Evolutionary conservation across 2,329 filamentous ascomycete species (phyloP), one percentile per base, ranked within the genome.

Genomic region (Aspergillus tanneri): DNA sequence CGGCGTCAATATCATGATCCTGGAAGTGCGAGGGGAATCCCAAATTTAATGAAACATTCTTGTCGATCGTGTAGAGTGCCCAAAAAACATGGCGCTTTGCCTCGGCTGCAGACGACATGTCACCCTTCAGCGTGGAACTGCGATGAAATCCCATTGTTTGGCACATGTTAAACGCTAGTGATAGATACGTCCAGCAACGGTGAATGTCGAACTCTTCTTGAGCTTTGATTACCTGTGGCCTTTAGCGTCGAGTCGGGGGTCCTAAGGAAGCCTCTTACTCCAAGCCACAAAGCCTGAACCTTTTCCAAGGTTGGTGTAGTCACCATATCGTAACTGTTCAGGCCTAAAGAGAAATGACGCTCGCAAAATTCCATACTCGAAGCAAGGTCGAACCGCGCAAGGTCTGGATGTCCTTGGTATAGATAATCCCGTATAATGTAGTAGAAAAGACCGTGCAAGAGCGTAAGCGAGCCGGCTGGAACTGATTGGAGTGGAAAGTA

Each of bases 151-250:
- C 60, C 47, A 56, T 47, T 12, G 49, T 56, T 43, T 57, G 57
- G 23, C 54, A 61, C 57, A 59, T 60, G 28, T 58, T 61, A 37
- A 58, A 60, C 1, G 59, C 60, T 12, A 60, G 32, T 0, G 59
- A 58, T 7, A 60, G 47, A 35, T 58, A 62, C 2, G 59, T 58
- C 60, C 60, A 63, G 28, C 58, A 56, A 3, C 57, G 53, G 34
- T 61, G 57, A 16, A 59, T 49, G 18, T 62, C 55, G 10, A 52
- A 60, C 43, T 61, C 60, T 50, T 63, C 60, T 44, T 62, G 60
- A 0, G 60, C 55, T 56, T 61, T 60, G 37, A 55, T 53, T 14
- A 58, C 50, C 60, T 62, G 30, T 14, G 7, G 6, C 3, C 0
- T 21, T 57, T 30, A 58, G 52, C 11, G 9, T 14, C 9, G 7